Evolutionary conservation across 2,329 filamentous ascomycete species (phyloP).

Genomic region (Coniochaeta pulveracea): DNA sequence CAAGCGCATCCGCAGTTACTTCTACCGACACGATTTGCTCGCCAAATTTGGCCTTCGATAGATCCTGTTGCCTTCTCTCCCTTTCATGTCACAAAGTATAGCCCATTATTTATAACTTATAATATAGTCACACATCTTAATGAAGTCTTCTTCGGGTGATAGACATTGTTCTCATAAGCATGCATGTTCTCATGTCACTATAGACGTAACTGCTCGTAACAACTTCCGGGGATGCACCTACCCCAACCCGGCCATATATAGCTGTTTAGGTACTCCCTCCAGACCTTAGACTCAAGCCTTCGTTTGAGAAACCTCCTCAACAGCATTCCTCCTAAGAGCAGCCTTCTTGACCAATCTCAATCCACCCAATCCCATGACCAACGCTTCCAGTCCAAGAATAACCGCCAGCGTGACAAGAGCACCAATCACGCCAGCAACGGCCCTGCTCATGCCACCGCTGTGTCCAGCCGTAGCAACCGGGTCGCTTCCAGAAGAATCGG

Average conservation of each 20-base stretch:
- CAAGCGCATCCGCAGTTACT: constrained; percentile 66
- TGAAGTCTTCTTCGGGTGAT: no score
- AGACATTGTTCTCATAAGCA: no score
- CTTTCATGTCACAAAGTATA: no score
- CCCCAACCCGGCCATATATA: no score
- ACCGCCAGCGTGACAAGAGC: constrained; percentile 51
- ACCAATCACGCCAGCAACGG: constrained; percentile 74
- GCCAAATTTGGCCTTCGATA: constrained; percentile 27
- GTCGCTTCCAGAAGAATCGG: constrained; percentile 13
- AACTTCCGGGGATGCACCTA: no score
- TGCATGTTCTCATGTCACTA: no score
- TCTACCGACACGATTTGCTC: constrained; percentile 63
- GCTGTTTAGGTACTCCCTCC: no score
- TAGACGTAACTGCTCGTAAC: no score
- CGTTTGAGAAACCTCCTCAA: background rate
- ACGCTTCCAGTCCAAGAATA: constrained; percentile 31
- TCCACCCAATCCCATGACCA: constrained; percentile 30
- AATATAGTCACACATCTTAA: no score
- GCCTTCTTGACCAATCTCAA: constrained; percentile 35
- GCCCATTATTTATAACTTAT: no score
- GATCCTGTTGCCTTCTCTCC: no score
- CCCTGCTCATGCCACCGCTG: constrained; percentile 43
- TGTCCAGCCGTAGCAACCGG: constrained; percentile 8
- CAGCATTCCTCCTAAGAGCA: constrained; percentile 7
- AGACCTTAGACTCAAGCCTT: constrained; percentile 1